Conservation (phyloP, 352 stramenopile species). For the Plasmopara halstedii region DNA sequence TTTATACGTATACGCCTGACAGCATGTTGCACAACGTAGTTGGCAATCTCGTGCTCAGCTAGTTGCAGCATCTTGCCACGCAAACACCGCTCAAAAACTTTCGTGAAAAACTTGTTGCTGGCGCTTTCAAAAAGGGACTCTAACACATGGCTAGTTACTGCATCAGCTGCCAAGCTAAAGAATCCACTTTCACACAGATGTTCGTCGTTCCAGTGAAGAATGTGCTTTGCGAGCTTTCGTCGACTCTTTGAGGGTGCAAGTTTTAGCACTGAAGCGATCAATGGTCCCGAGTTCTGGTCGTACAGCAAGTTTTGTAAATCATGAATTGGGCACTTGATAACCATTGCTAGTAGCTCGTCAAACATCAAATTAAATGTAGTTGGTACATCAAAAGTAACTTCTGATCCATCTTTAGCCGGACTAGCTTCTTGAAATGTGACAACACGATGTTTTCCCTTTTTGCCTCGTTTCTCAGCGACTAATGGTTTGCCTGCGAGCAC, state of each 20-base stretch:
- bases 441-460: slow-evolving; percentile 72
- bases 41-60: slow-evolving; percentile 61
- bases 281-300: slow-evolving; percentile 63
- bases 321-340: slow-evolving; percentile 32
- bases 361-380: slow-evolving; percentile 52
- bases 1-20: slow-evolving; percentile 43
- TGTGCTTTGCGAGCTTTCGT: slow-evolving; percentile 44
- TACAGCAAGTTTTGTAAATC: slow-evolving; percentile 60
- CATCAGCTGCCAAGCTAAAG: slow-evolving; percentile 61
- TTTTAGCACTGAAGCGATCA: slow-evolving; percentile 58
- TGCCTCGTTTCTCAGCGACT: slow-evolving; percentile 67
- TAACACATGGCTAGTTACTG: slow-evolving; percentile 71
- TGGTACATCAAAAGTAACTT: slow-evolving; percentile 40
- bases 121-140: slow-evolving; percentile 52
- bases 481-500: slow-evolving; percentile 57
- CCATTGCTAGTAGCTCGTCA: slow-evolving; percentile 41
- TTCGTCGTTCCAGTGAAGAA: slow-evolving; percentile 70
- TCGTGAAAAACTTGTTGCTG: slow-evolving; percentile 60
- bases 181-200: slow-evolving; percentile 39
- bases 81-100: slow-evolving; percentile 60
- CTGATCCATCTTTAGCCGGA: slow-evolving; percentile 25
- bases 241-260: slow-evolving; percentile 41
- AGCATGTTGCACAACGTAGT: slow-evolving; percentile 77
- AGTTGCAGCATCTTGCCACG: slow-evolving; percentile 59
- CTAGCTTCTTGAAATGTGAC: slow-evolving; percentile 47